Evolutionary conservation across 2,329 filamentous ascomycete genomes (phyloP), one percentile per base, ranked within the genome.

Genomic region (Arthrobotrys pseudoclavata): DNA sequence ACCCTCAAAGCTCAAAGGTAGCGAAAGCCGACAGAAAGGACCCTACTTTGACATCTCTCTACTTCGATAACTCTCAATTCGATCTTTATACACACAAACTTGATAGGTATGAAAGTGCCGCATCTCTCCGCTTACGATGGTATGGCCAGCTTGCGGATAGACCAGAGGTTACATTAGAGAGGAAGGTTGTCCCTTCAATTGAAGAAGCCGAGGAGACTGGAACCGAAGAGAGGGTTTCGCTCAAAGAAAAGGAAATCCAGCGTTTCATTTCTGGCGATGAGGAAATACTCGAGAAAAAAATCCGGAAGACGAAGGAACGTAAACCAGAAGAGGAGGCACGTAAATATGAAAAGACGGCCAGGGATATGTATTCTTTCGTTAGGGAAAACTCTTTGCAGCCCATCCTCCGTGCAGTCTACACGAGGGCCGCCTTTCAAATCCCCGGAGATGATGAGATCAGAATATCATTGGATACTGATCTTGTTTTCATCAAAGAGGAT

Each of bases 241-340:
- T 97, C 84, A 99, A 99, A 85, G 92, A 94, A 82, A 98, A 98
- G 84, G 97, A 97, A 83, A 87, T 98, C 79, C 91, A 94, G 83
- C 87, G 90, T 0, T 97, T 97, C 84, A 88, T 99, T 66, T 89
- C 92, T 63, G 93, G 92, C 60, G 26, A 76, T 50, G 89, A 96
- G 80, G 97, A 97, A 84, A 90, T 92, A 81, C 92, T 97, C 89
- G 95, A 97, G 83, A 97, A 97, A 87, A 91, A 89, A 68, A 86
- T 97, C 29, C 87, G 92, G 81, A 97, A 97, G 85, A 91, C 98
- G 87, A 85, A 88, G 80, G 91, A 93, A 84, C 89, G 92, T 50
- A 89, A 91, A 80, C 91, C 91, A 67, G 88, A 90, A 75, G 87
- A 90, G 60, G 88, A 91, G 80, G 88, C 93, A 34, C 88, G 91